Conservation (phyloP, 441 rosid species). For the Mallotus repandus region DNA sequence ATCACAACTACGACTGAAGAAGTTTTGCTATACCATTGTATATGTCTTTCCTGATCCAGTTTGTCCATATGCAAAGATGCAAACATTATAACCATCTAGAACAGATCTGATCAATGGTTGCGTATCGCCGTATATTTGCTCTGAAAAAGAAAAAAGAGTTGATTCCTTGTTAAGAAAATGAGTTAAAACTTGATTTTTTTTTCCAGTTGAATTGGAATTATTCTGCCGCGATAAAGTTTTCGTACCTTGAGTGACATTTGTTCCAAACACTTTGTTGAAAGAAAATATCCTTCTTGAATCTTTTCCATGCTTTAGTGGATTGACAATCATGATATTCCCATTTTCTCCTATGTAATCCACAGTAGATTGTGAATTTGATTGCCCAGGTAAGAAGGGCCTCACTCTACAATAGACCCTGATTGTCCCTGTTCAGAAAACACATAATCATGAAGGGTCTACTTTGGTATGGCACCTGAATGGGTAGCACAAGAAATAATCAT, state of each 20-base stretch:
- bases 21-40: slow-evolving; percentile 62
- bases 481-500: not conserved
- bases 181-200: not conserved
- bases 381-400: slow-evolving; percentile 72
- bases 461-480: too few species aligned
- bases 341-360: slow-evolving; percentile 91
- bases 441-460: too few species aligned
- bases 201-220: not conserved
- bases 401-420: slow-evolving; percentile 93
- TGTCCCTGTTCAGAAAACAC: slow-evolving; percentile 48
- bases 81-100: slow-evolving; percentile 88
- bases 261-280: slow-evolving; percentile 80
- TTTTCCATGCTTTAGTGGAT: slow-evolving; percentile 85
- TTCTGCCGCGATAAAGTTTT: not conserved
- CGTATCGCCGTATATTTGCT: slow-evolving; percentile 76
- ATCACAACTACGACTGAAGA: too few species aligned
- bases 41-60: slow-evolving; percentile 97
- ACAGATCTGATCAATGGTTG: slow-evolving; percentile 81
- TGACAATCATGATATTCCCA: slow-evolving; percentile 83
- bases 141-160: slow-evolving; percentile 35
- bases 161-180: slow-evolving; percentile 14
- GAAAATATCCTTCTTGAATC: slow-evolving; percentile 78
- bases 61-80: slow-evolving; percentile 98
- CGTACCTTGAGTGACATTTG: slow-evolving; percentile 72
- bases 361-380: slow-evolving; percentile 55